These are phyloP conservation scores for Coriolopsis trogii DNA, from an alignment of 1,284 basidiomycete genomes.

Conservation along the genomic window DNA sequence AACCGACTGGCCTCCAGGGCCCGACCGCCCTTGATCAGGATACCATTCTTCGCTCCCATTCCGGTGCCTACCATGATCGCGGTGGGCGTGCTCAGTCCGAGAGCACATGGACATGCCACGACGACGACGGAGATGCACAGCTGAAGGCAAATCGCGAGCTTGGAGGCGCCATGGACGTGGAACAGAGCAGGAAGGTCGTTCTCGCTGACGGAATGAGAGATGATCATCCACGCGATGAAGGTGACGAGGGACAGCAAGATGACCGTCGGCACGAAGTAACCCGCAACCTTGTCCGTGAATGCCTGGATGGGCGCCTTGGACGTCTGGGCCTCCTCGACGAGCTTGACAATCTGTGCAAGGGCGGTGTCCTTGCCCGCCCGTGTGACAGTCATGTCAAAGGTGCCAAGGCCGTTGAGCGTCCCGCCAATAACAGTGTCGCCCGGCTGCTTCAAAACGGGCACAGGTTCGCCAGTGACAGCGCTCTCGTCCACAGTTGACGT, in stretches of 20 bases:
- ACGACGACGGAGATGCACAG: conserved; percentile 98
- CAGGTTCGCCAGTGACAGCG: conserved; percentile 96
- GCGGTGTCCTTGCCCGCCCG: conserved; percentile 97
- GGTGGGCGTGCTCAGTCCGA: conserved; percentile 95
- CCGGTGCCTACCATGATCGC: conserved; percentile 99
- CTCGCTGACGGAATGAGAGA: conserved; percentile 67
- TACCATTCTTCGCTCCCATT: conserved; percentile 95
- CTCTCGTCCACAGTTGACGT: conserved; percentile 93
- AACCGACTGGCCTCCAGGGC: conserved; percentile 90
- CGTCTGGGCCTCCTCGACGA: conserved; percentile 98
- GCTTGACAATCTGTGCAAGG: conserved; percentile 92
- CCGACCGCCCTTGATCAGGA: conserved; percentile 96
- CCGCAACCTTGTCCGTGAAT: conserved; percentile 94
- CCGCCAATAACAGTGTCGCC: conserved; percentile 93
- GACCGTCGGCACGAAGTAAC: conserved; percentile 94
- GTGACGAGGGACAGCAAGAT: conserved; percentile 84
- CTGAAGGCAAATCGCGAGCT: conserved; percentile 92
- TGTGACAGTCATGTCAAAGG: conserved; percentile 94
- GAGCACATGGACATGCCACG: conserved; percentile 97
- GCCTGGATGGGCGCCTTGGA: conserved; percentile 98
- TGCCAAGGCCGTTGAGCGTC: conserved; percentile 95
- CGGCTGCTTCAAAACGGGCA: conserved; percentile 83
- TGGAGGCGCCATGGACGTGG: conserved; percentile 79
- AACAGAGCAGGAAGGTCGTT: conserved; percentile 83
- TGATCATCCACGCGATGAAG: conserved; percentile 84